Percentiles rank a stretch among this genome's conserved stretches.
These are phyloP conservation scores for Annulohypoxylon stygium DNA, from an alignment of 495 filamentous ascomycete genomes.

Conservation along the genomic window DNA sequence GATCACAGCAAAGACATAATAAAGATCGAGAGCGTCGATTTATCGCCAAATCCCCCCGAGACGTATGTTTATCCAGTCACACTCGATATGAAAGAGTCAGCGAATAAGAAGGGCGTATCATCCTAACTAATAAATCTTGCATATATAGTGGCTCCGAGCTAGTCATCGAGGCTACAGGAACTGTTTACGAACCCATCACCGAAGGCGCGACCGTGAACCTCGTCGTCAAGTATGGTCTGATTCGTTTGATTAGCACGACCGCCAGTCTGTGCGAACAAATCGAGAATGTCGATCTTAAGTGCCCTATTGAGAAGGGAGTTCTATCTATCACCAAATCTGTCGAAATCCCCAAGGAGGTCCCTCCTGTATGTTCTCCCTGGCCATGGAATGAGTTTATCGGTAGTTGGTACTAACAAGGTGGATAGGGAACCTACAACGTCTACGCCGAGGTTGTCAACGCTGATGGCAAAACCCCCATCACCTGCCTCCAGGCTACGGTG, in stretches of 20 bases:
- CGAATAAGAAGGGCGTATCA: neutral
- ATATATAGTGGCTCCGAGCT: constrained; percentile 78
- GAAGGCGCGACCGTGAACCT: constrained; percentile 83
- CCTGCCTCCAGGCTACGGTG: constrained; percentile 81
- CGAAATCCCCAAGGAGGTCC: constrained; percentile 87
- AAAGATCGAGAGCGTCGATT: constrained; percentile 80
- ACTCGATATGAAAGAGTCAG: neutral
- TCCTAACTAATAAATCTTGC: constrained; percentile 30
- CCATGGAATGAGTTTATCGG: neutral
- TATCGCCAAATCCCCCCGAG: constrained; percentile 87
- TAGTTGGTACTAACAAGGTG: constrained; percentile 13
- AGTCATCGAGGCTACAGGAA: constrained; percentile 81
- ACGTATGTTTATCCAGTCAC: constrained; percentile 70
- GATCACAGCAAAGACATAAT: constrained; percentile 73
- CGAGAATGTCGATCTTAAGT: constrained; percentile 86
- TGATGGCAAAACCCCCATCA: constrained; percentile 74
- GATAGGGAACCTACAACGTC: constrained; percentile 89
- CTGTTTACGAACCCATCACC: constrained; percentile 74
- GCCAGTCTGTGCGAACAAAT: constrained; percentile 91
- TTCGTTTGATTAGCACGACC: constrained; percentile 82
- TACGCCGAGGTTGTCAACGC: constrained; percentile 82
- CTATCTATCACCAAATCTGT: constrained; percentile 81
- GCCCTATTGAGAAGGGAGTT: constrained; percentile 84
- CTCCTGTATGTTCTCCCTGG: constrained; percentile 75
- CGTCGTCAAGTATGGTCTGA: constrained; percentile 92